Evolutionary conservation across 108 stramenopile species (phyloP).

Genomic region (Nannochloropsis gaditana): DNA sequence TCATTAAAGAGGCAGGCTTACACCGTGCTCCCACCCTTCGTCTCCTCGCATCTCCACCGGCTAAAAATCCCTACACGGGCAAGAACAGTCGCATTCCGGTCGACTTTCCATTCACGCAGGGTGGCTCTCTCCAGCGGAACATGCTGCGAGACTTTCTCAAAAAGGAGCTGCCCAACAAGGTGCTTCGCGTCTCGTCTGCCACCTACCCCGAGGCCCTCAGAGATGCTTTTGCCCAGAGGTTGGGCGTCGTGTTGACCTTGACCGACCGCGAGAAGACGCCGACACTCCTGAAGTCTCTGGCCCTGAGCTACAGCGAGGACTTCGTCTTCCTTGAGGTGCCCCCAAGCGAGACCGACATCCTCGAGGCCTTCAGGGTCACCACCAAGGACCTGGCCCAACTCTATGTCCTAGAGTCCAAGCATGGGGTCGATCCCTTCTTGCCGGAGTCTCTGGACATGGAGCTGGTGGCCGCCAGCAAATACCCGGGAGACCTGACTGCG

Average conservation of each 20-base stretch:
- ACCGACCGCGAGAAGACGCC: conserved; percentile 6
- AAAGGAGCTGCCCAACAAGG: conserved; percentile 17
- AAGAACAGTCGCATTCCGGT: neutral
- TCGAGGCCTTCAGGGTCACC: neutral
- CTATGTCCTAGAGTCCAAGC: neutral
- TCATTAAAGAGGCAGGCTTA: neutral
- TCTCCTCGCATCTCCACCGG: neutral
- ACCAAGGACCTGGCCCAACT: neutral
- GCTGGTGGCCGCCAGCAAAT: neutral
- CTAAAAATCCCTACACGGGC: neutral
- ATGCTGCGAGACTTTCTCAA: neutral
- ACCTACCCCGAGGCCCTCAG: neutral
- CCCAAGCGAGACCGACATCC: neutral
- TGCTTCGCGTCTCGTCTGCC: neutral
- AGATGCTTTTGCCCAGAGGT: neutral
- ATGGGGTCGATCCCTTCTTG: neutral
- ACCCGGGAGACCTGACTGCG: neutral
- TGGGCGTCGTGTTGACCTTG: neutral
- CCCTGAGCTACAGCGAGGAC: neutral
- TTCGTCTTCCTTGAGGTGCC: neutral
- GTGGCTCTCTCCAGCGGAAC: neutral
- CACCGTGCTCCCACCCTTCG: neutral
- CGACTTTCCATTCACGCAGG: neutral
- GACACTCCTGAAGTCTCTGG: neutral
- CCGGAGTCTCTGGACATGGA: neutral